A percentile compares a stretch with the other conserved stretches of the same genome.
phyloP scores from a whole-genome alignment of 257 asterid genomes.

The Coffea canephora region DNA sequence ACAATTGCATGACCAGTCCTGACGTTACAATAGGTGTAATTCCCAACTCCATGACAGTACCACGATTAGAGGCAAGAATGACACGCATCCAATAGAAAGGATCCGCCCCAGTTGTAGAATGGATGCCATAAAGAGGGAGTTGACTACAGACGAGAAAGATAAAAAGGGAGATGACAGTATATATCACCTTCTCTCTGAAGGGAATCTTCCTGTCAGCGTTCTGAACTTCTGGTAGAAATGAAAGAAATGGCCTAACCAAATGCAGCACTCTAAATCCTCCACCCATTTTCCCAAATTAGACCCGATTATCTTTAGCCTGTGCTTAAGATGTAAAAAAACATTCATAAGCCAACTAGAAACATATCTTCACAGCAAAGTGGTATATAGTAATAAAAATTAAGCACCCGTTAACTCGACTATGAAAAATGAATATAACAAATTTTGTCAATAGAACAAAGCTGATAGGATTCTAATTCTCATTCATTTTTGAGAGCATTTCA shows the following conservation, averaged over 20 bases:
- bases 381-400: no score
- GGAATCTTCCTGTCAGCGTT: conserved; percentile 80
- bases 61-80: conserved; percentile 84
- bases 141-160: conserved; percentile 84
- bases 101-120: conserved; percentile 91
- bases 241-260: conserved; percentile 77
- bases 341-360: no score
- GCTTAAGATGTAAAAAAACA: no score
- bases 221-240: conserved; percentile 83
- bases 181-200: conserved; percentile 80
- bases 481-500: no score
- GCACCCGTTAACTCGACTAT: no score
- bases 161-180: conserved; percentile 75
- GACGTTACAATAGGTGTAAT: conserved; percentile 87
- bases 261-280: conserved; percentile 86
- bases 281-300: conserved; percentile 43
- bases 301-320: no score
- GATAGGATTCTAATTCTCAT: no score
- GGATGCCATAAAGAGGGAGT: conserved; percentile 81
- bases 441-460: no score
- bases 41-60: conserved; percentile 89
- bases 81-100: conserved; percentile 95
- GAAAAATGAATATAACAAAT: no score
- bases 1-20: conserved; percentile 78
- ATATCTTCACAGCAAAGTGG: no score